These are phyloP conservation scores for Rhodomyrtus psidioides DNA, from an alignment of 441 rosid species.

Conservation along the genomic window DNA sequence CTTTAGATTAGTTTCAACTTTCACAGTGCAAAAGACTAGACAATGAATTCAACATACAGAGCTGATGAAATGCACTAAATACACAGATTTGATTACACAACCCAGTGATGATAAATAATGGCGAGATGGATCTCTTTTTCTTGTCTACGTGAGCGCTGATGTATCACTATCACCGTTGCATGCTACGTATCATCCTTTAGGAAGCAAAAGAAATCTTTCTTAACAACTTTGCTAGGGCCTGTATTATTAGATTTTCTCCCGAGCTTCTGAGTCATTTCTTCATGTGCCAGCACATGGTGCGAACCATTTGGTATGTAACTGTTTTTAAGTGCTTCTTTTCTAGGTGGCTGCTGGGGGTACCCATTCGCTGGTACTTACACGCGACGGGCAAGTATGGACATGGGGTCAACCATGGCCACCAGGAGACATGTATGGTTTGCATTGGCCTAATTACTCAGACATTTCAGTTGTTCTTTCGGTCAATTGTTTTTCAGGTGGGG, in stretches of 20 bases:
- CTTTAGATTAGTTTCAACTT: neutral
- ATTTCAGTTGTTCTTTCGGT: neutral
- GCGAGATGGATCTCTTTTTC: neutral
- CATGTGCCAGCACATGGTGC: neutral
- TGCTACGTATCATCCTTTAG: neutral
- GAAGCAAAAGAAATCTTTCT: neutral
- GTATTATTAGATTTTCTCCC: neutral
- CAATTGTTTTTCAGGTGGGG: neutral
- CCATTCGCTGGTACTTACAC: slow-evolving; percentile 92
- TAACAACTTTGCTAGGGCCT: neutral
- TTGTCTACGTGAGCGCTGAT: neutral
- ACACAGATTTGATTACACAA: neutral
- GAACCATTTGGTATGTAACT: neutral
- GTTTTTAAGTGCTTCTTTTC: slow-evolving; percentile 6
- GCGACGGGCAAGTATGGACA: slow-evolving; percentile 91
- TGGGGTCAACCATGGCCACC: slow-evolving; percentile 99
- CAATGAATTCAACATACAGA: neutral
- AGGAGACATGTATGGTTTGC: slow-evolving; percentile 80
- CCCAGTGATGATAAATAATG: neutral
- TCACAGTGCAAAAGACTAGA: neutral
- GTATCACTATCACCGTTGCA: neutral
- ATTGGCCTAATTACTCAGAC: neutral
- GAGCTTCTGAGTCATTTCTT: neutral
- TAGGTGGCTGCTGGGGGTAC: slow-evolving; percentile 99
- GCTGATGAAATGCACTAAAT: neutral